Conservation (phyloP, 805 yeast species). For the Candida insectorum region DNA sequence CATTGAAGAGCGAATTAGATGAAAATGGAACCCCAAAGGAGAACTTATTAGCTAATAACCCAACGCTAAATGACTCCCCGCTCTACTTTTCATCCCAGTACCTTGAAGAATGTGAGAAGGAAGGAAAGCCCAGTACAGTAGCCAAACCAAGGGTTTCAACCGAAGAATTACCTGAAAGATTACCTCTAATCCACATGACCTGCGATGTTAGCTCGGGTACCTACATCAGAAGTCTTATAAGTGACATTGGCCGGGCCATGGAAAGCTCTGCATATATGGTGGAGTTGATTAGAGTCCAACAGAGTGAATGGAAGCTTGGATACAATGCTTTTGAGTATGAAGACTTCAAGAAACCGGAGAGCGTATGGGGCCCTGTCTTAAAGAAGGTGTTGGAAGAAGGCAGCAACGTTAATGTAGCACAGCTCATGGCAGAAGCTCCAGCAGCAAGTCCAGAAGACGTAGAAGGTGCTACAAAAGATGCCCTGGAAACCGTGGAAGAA, state of each 20-base stretch:
- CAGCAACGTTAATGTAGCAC: conserved; percentile 20
- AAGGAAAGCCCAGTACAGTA: conserved; percentile 34
- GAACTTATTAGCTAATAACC: conserved; percentile 42
- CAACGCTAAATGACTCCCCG: conserved; percentile 62
- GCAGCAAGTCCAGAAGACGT: neutral
- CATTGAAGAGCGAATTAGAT: conserved; percentile 41
- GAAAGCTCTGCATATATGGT: conserved; percentile 88
- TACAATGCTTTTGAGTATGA: conserved; percentile 63
- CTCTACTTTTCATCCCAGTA: conserved; percentile 58
- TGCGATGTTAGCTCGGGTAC: conserved; percentile 93
- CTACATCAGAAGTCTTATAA: conserved; percentile 82
- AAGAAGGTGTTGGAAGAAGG: conserved; percentile 46
- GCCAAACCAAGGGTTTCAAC: conserved; percentile 38
- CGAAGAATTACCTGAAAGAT: conserved; percentile 42
- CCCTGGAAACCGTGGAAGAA: conserved; percentile 2
- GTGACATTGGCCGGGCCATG: conserved; percentile 83
- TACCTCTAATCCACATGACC: conserved; percentile 70
- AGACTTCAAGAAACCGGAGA: conserved; percentile 62
- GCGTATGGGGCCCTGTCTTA: conserved; percentile 69
- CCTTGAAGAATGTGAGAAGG: conserved; percentile 39
- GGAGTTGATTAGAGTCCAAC: conserved; percentile 65
- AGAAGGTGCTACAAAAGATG: conserved; percentile 3
- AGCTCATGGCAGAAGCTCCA: neutral
- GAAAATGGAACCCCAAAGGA: conserved; percentile 47
- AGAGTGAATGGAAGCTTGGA: conserved; percentile 81